Evolutionary conservation across 371 early-diverging fungal species (phyloP).

Genomic region (Syncephalastrum monosporum): DNA sequence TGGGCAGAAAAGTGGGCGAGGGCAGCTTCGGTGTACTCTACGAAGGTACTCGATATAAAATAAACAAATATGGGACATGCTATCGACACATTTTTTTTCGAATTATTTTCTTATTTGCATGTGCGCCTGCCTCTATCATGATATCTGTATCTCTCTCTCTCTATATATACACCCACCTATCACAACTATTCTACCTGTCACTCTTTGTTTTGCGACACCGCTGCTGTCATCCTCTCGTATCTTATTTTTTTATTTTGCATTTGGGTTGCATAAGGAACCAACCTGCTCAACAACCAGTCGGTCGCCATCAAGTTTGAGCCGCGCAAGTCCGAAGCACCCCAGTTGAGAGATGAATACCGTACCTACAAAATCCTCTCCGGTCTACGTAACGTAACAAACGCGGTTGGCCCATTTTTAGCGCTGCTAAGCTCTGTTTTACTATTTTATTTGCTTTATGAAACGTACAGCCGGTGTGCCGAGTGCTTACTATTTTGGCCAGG

Average conservation of each 20-base stretch:
- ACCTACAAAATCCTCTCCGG: conserved; percentile 81
- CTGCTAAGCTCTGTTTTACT: conserved; percentile 80
- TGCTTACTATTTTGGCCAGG: conserved; percentile 95
- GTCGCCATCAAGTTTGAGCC: conserved; percentile 90
- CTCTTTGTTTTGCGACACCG: not conserved
- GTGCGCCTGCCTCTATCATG: too few relatives aligned
- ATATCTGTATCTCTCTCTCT: too few relatives aligned
- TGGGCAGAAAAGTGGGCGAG: conserved; percentile 95
- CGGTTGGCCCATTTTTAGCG: conserved; percentile 77
- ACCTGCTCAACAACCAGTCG: conserved; percentile 68
- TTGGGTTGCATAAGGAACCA: conserved; percentile 25
- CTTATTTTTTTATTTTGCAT: not conserved
- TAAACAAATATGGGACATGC: not conserved
- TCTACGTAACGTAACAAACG: conserved; percentile 54
- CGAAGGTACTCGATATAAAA: conserved; percentile 69
- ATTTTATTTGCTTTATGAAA: conserved; percentile 78
- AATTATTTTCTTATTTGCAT: too few relatives aligned
- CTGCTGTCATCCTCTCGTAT: not conserved
- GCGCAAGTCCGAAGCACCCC: conserved; percentile 86
- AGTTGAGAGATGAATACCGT: conserved; percentile 84
- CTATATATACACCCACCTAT: too few relatives aligned
- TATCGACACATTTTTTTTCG: too few relatives aligned
- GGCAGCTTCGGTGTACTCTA: conserved; percentile 97
- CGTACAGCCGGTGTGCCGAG: conserved; percentile 63
- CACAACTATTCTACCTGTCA: not conserved